These are phyloP conservation scores for Hawksworthiomyces lignivorus DNA, from an alignment of 2,329 filamentous ascomycete species.

Conservation along the genomic window DNA sequence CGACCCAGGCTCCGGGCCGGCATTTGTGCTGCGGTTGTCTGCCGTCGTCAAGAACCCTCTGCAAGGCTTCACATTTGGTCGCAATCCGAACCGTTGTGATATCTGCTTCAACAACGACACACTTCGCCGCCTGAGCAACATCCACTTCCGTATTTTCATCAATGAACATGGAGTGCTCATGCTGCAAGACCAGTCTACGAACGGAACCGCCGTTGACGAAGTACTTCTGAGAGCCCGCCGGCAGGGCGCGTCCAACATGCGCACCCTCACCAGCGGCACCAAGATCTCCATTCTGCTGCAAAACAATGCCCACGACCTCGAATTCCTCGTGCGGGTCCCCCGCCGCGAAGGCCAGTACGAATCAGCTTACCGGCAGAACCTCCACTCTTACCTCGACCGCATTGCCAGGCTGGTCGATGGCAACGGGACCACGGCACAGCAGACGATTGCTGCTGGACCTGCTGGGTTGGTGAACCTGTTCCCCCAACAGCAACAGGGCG, in stretches of 20 bases:
- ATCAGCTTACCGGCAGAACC: constrained; percentile 58
- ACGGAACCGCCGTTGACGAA: constrained; percentile 82
- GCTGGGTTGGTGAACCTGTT: constrained; percentile 36
- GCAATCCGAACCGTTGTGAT: constrained; percentile 66
- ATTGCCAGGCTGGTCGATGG: constrained; percentile 24
- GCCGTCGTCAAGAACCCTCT: constrained; percentile 59
- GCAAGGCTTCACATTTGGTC: constrained; percentile 79
- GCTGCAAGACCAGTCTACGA: constrained; percentile 92
- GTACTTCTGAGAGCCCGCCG: constrained; percentile 44
- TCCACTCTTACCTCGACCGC: constrained; percentile 55
- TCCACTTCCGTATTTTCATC: constrained; percentile 91
- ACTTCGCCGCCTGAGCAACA: constrained; percentile 73
- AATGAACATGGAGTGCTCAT: constrained; percentile 82
- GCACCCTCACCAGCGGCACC: constrained; percentile 65
- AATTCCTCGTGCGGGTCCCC: constrained; percentile 81
- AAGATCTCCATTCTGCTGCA: constrained; percentile 62
- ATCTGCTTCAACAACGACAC: constrained; percentile 59
- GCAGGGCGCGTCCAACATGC: constrained; percentile 25
- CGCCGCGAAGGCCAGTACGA: constrained; percentile 60
- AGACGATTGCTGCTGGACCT: constrained; percentile 40
- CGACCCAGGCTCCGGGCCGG: constrained; percentile 45
- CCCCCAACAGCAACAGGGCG: constrained; percentile 7
- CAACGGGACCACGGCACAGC: constrained; percentile 22
- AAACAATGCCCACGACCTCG: constrained; percentile 50
- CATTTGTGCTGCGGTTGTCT: constrained; percentile 76